Conservation (phyloP, 2,329 filamentous ascomycete genomes). For the Cladosporium sp. region DNA sequence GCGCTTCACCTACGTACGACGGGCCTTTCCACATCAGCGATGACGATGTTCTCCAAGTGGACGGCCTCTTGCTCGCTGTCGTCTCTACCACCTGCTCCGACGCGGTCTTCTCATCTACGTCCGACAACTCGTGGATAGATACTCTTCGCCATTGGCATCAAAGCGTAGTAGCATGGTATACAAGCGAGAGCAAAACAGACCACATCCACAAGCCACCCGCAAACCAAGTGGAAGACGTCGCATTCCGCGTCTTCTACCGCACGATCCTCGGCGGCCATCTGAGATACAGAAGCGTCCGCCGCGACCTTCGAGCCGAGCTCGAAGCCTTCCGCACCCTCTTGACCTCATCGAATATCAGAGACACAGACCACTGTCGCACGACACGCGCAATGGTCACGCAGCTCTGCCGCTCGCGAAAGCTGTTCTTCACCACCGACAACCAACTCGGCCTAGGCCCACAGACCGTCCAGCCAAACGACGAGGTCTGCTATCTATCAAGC, state of each 20-base stretch:
- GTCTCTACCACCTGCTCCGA: not conserved
- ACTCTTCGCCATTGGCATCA: not conserved
- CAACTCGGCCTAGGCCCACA: not conserved
- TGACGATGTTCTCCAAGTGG: not conserved
- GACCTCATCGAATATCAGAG: accelerated
- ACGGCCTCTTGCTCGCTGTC: not conserved
- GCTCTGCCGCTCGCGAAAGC: not conserved
- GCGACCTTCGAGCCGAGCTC: not conserved
- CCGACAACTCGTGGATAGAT: not conserved
- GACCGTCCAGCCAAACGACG: not conserved
- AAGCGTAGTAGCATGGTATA: not conserved
- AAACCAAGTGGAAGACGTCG: too few species aligned
- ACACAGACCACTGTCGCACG: not conserved
- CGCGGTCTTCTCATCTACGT: not conserved
- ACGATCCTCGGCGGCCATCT: not conserved
- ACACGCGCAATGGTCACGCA: not conserved
- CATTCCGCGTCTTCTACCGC: not conserved
- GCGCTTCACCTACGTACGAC: too few species aligned
- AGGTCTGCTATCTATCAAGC: not conserved
- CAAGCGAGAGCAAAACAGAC: not conserved
- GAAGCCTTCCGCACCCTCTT: not conserved
- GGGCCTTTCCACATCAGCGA: not conserved
- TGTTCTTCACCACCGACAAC: not conserved
- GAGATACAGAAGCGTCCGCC: not conserved
- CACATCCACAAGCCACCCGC: accelerated